A percentile compares a stretch with the other conserved stretches of the same genome.
These are phyloP conservation scores for Sugiyamaella marilandica DNA, from an alignment of 805 yeast species.

Conservation along the genomic window DNA sequence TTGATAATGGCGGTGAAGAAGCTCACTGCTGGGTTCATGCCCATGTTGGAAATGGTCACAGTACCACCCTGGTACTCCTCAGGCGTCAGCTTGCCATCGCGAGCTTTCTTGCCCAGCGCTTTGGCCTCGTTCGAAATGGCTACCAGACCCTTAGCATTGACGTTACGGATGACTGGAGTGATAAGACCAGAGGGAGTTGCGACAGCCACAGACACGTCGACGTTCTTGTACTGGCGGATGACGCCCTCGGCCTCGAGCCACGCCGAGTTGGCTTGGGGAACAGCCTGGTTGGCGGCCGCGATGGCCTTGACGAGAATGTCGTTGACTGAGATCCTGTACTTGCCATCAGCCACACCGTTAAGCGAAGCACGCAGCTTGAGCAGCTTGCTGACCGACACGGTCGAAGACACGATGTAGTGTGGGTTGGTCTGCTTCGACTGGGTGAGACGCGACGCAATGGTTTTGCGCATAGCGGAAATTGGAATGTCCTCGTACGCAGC, in stretches of 20 bases:
- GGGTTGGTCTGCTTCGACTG: conserved; percentile 86
- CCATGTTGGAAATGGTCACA: conserved; percentile 95
- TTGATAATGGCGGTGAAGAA: conserved; percentile 94
- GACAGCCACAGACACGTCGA: conserved; percentile 97
- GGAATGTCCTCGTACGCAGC: conserved; percentile 77
- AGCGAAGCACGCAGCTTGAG: conserved; percentile 87
- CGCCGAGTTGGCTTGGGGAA: conserved; percentile 90
- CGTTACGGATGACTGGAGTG: conserved; percentile 91
- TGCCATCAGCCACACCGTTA: conserved; percentile 78
- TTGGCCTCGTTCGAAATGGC: conserved; percentile 78
- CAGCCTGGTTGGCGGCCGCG: conserved; percentile 82
- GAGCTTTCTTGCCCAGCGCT: conserved; percentile 94
- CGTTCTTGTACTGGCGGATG: conserved; percentile 85
- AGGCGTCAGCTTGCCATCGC: conserved; percentile 85
- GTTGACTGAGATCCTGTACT: conserved; percentile 87
- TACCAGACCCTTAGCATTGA: conserved; percentile 80
- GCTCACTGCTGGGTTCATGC: conserved; percentile 94
- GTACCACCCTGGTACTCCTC: conserved; percentile 99
- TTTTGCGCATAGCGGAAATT: conserved; percentile 85
- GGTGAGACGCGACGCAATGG: conserved; percentile 83
- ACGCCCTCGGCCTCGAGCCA: conserved; percentile 88
- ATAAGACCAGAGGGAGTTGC: conserved; percentile 96
- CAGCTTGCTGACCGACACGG: conserved; percentile 80
- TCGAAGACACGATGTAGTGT: conserved; percentile 85
- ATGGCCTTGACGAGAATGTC: conserved; percentile 93